Base-by-base conservation (phyloP, 192 early-diverging fungal species). In the Coemansia sp. region DNA sequence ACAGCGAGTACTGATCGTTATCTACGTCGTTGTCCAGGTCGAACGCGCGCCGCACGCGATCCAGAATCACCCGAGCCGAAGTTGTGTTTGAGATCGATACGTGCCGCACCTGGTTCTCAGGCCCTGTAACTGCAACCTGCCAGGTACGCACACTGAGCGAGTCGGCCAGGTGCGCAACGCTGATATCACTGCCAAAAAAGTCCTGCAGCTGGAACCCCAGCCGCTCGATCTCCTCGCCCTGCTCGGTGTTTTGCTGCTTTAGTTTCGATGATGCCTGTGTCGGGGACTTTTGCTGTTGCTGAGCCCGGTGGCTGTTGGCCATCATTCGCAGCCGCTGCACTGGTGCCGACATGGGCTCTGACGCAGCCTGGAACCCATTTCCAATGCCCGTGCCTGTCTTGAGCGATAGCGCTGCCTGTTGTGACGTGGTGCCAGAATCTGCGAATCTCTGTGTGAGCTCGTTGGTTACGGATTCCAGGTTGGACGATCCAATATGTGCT, bases 11-110 rank as follows among this genome's bases (percentile, higher is more conserved):
- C 61, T 85, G 86, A 62, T 87, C 88, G 37, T 67, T 61, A 37
- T 81, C 78, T 55, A 75, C 78, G n/a, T 88, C 86, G 25, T 83
- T 84, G 51, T 81, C 71, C 43, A 97, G 86, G 38, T 90, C 88
- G 76, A 97, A 97, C 56, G 94, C 93, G 62, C 85, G 83, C 45
- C 93, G 73, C 4, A 97, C 87, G 38, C 81, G 83, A 45, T 84
- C 76, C 63, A 93, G 81, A 17, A 97, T 88, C 22, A 82, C 75
- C 23, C 67, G 65, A 1, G 90, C 90, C 27, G 91, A 90, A 50
- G 73, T 86, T 8, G 88, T 75, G 63, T 86, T 84, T 29, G 86
- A 84, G 21, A 96, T 87, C 48, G 91, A 83, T 29, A 97, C 91
- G 23, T 90, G 87, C 47, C 92, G 87, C 6, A 84, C 84, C 63